Base-by-base conservation (phyloP, 2,329 filamentous ascomycete genomes). In the Cucurbitaria berberidis region DNA sequence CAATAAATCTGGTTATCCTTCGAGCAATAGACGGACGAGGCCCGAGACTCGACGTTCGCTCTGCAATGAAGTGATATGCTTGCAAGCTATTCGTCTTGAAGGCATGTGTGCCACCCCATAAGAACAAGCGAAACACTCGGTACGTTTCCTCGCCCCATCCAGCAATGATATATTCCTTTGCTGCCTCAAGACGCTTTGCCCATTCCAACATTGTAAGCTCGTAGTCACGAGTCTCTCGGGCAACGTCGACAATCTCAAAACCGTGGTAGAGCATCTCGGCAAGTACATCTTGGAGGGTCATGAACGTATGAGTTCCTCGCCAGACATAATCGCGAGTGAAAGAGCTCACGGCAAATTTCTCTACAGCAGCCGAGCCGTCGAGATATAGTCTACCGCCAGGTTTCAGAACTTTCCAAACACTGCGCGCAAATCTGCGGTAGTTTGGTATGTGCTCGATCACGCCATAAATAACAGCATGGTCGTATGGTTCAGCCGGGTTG, bases 171-270 rank as follows among this genome's bases (percentile, higher is more conserved):
- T 53, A n/a, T 29, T 44, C 44, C 44, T 53, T 53, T 22, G 44
- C 45, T 29, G 34, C 50, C 24, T 53, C 44, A 24, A 53, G 44
- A 40, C 50, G 50, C 39, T 53, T 53, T 22, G 50, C 50, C 50
- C 50, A 53, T 32, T 48, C 50, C 45, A 48, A 16, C 50, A 53
- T 53, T 21, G 50, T 53, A 43, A 53, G 50, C 34, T 48, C 50
- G 39, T 53, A 53, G 22, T 53, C 50, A 21, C 39, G 50, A 39
- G 50, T 53, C 30, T 48, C 50, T 22, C 44, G 29, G 13, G 32
- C 39, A 32, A 48, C 50, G 3, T 53, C 16, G 45, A 48, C 39
- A 30, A 53, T 47, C 24, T 48, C 44, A 38, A 53, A 53, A 16
- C 50, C 50, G 24, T 53, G 44, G 32, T 53, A 53, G 18, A 53